Evolutionary conservation across 192 early-diverging fungal genomes (phyloP).

Genomic region (Podila clonocystis): DNA sequence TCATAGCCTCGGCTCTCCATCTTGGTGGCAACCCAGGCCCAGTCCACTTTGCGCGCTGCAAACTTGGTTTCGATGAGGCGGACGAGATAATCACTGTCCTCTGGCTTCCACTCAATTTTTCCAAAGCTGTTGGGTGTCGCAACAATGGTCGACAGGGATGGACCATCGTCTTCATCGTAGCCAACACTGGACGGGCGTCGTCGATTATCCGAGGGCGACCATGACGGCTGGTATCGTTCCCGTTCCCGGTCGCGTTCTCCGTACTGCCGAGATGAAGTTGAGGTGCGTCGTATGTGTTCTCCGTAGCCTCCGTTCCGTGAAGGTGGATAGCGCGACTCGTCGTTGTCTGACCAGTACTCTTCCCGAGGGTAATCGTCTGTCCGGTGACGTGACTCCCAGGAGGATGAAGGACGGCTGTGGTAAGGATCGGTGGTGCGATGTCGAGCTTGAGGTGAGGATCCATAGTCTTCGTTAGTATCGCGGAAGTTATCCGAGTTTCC

Average conservation of each 20-base stretch:
- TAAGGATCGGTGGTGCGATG: too few species aligned
- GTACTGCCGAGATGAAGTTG: background rate
- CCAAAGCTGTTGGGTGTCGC: conserved; percentile 46
- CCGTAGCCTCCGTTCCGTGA: background rate
- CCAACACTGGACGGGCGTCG: conserved; percentile 5
- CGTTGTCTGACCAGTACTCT: background rate
- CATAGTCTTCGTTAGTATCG: too few species aligned
- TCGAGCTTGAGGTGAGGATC: too few species aligned
- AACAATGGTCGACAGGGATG: conserved; percentile 20
- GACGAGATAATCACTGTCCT: conserved; percentile 47
- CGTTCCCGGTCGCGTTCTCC: background rate
- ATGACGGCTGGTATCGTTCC: background rate
- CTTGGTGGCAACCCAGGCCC: conserved; percentile 49
- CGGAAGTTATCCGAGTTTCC: too few species aligned
- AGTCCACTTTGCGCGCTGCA: conserved; percentile 47
- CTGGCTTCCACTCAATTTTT: conserved; percentile 50
- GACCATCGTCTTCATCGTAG: conserved; percentile 2
- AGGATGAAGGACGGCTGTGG: too few species aligned
- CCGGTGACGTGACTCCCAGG: too few species aligned
- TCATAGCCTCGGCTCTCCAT: conserved; percentile 52
- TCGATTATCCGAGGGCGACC: background rate
- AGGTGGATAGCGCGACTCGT: background rate
- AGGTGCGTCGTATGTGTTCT: background rate
- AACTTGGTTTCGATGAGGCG: conserved; percentile 47
- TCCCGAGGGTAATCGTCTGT: background rate